Percentiles rank a stretch among this genome's conserved stretches.
Evolutionary conservation across 257 asterid species (phyloP).

Genomic region (Solanum piurae): DNA sequence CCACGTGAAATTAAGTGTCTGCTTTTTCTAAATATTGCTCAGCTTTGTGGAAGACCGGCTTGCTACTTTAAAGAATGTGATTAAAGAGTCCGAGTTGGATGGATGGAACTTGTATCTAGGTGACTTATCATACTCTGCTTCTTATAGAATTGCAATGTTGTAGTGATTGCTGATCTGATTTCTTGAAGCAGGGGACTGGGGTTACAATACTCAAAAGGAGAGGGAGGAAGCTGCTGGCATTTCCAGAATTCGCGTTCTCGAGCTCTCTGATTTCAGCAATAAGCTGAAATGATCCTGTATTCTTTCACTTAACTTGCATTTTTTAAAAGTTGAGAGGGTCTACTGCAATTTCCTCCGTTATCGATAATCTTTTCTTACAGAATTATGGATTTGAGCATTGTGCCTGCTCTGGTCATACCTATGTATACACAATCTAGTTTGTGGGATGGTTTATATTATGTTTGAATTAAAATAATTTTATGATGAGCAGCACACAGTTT

Average conservation of each 20-base stretch:
- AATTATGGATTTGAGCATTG: neutral
- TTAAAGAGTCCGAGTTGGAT: slow-evolving; percentile 68
- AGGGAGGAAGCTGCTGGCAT: slow-evolving; percentile 72
- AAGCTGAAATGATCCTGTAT: slow-evolving; percentile 56
- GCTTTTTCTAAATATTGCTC: slow-evolving; percentile 7
- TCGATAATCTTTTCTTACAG: neutral
- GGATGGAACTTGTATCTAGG: slow-evolving; percentile 90
- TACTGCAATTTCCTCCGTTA: neutral
- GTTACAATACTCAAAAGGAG: slow-evolving; percentile 76
- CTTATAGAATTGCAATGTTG: neutral
- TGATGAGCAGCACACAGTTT: neutral
- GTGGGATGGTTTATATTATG: neutral
- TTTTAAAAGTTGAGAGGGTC: neutral
- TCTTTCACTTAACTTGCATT: neutral
- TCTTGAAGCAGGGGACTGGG: slow-evolving; percentile 78
- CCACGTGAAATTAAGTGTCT: neutral
- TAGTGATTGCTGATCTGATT: slow-evolving; percentile 7
- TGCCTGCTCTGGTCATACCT: neutral
- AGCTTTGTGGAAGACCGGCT: slow-evolving; percentile 96
- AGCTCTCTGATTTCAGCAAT: slow-evolving; percentile 68
- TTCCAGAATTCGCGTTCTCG: slow-evolving; percentile 58
- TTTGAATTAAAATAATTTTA: neutral
- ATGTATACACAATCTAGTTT: neutral
- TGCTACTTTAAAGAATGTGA: slow-evolving; percentile 76
- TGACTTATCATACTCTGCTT: slow-evolving; percentile 7